A percentile compares a stretch with the other conserved stretches of the same genome.
phyloP scores from a whole-genome alignment of 768 basidiomycete genomes.

The Antrodiella citrinella region DNA sequence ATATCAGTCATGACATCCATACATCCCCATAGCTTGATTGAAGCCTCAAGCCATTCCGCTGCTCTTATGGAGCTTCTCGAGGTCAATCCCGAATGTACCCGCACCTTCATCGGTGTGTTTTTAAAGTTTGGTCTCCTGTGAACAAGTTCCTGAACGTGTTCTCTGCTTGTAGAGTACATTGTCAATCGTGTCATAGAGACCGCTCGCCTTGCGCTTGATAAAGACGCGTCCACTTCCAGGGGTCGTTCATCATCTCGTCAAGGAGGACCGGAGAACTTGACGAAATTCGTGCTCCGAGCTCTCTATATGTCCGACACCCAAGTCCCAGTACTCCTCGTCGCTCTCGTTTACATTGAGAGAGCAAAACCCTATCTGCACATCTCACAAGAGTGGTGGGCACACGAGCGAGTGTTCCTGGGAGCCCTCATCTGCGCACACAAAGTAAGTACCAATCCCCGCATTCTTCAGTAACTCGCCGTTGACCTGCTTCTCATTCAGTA shows the following conservation, averaged over 20 bases:
- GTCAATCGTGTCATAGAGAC: slow-evolving; percentile 64
- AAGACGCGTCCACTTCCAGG: slow-evolving; percentile 45
- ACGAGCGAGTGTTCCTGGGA: slow-evolving; percentile 86
- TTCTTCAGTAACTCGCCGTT: no score
- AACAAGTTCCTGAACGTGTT: neutral
- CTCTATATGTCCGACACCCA: slow-evolving; percentile 66
- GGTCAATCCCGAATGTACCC: slow-evolving; percentile 47
- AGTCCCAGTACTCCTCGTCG: slow-evolving; percentile 56
- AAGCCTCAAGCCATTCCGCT: slow-evolving; percentile 53
- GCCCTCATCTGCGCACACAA: slow-evolving; percentile 82
- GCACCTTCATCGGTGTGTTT: slow-evolving; percentile 54
- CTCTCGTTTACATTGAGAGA: slow-evolving; percentile 70
- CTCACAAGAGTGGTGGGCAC: slow-evolving; percentile 76
- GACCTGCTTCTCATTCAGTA: no score
- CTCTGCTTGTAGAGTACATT: slow-evolving; percentile 45
- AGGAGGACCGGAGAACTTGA: slow-evolving; percentile 47
- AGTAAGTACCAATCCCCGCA: no score
- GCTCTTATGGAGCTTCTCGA: slow-evolving; percentile 57
- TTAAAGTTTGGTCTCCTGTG: neutral
- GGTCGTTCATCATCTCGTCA: slow-evolving; percentile 40
- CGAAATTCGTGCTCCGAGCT: slow-evolving; percentile 55
- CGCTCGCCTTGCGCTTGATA: slow-evolving; percentile 67
- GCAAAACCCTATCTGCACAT: slow-evolving; percentile 76
- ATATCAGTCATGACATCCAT: neutral
- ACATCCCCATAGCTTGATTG: slow-evolving; percentile 38